Evolutionary conservation across 2,329 filamentous ascomycete genomes (phyloP), one percentile per base, ranked within the genome.

Genomic region (Orbilia brochopaga): DNA sequence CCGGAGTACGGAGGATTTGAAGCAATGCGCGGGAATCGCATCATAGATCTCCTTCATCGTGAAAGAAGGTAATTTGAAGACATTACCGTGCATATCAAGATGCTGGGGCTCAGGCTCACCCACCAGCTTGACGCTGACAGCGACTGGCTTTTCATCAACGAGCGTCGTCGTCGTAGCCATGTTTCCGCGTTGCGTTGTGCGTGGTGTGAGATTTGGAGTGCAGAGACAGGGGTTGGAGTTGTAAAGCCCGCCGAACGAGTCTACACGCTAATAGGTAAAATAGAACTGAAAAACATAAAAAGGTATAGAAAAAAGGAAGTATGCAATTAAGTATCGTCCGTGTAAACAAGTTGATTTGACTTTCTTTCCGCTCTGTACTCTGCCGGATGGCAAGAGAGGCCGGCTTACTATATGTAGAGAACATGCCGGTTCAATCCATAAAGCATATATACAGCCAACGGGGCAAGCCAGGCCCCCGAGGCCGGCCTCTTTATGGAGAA

Each of bases 1-100:
- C 35, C 79, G 82, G 74, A 80, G 73, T 53, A 82, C 80, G 27
- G 84, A 84, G 2, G 84, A 83, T 77, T 85, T 78, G 79, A 88
- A 87, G 81, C 86, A 88, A 77, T 87, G 82, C 15, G 82, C 79
- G 24, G 86, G 86, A 74, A 88, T 87, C 57, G 85, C 83, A 57
- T 76, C 75, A 69, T 76, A 73, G 15, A 78, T 77, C 32, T 78
- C 64, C 56, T 78, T 77, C 73, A 78, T 78, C 7, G 77, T 78
- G 64, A 76, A 78, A 13, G 73, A 62, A 30, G 77, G 77, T 1
- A 78, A 48, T 44, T 78, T 76, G 65, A 78, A 78, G 27, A 74
- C 75, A 73, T 79, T 75, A 46, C 78, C 78, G 69, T 78, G 48
- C 46, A 78, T 70, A 57, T 78, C 78, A 64, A 78, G 53, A 75